Evolutionary conservation across 202 grass and related monocot species (phyloP), one percentile per base, ranked within the genome.

Genomic region (Zoysia matrella): DNA sequence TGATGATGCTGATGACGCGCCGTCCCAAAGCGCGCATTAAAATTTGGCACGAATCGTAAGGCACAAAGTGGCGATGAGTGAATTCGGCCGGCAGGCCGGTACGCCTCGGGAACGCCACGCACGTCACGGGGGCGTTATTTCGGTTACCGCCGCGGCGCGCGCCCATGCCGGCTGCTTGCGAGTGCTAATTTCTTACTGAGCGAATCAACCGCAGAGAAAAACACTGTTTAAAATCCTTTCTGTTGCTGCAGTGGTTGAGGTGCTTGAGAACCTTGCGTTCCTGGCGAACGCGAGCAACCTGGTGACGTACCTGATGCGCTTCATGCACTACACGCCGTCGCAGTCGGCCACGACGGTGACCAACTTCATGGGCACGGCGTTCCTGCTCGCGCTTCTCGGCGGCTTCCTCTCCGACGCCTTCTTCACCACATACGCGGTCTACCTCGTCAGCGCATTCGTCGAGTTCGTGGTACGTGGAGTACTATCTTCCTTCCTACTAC

Each of bases 291-390:
- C 93, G 5, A 99, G 93, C 87, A 99, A 99, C 86, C 84, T 99
- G 75, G 96, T 99, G 22, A 99, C 85, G 1, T 99, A 99, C 78
- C 85, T 99, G 71, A 47, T 73, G 75, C 2, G 52, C 2, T 93
- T 90, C 81, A 94, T 99, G 96, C 93, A 94, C 75, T 92, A 96
- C 86, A 86, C 96, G 50, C 93, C 86, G 73, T 69, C 89, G 13
- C 89, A 90, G 80, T 96, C 96, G 4, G 96, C 96, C 4, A 99
- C 91, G 9, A 43, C 87, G 15, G 96, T 99, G 51, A 99, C 96
- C 67, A 99, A 94, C 78, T 99, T 96, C 89, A 96, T 99, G 96
- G 96, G 91, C 57, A 99, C 96, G 0, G 93, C 93, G 0, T 96
- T 96, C 77, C 89, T 95, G 51, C 93, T 99, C 14, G 96, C 78